Evolutionary conservation across 2,329 filamentous ascomycete genomes (phyloP).

Genomic region (Mycosphaerella sp.): DNA sequence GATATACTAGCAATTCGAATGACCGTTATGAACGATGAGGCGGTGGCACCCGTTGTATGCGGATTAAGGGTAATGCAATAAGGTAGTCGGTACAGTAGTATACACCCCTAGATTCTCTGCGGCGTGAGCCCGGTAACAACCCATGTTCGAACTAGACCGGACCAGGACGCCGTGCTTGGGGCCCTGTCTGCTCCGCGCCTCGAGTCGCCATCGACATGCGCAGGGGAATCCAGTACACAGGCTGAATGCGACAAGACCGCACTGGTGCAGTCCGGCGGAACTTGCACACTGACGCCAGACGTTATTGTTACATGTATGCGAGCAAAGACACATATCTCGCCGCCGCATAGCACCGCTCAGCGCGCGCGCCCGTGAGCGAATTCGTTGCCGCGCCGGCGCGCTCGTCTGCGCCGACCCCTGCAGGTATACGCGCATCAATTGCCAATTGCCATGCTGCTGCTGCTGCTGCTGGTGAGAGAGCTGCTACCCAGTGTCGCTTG

Average conservation of each 20-base stretch:
- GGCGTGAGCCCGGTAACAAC: conserved; percentile 9
- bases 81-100: too few species aligned
- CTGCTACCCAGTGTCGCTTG: not conserved
- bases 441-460: conserved; percentile 13
- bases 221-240: conserved; percentile 5
- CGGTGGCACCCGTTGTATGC: too few species aligned
- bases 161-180: not conserved
- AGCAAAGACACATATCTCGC: conserved; percentile 3
- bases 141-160: conserved; percentile 6
- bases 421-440: conserved; percentile 1
- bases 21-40: too few species aligned
- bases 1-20: too few species aligned
- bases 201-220: not conserved
- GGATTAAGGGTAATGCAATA: too few species aligned
- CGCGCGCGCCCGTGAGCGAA: conserved; percentile 7
- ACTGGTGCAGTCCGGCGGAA: not conserved
- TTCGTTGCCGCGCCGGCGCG: conserved; percentile 5
- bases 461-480: conserved; percentile 7
- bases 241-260: not conserved
- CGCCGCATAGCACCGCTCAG: not conserved
- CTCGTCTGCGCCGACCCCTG: conserved; percentile 8
- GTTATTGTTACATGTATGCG: not conserved
- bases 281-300: conserved; percentile 1
- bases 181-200: not conserved
- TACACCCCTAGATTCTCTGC: too few species aligned